Base-by-base conservation (phyloP, 2,329 filamentous ascomycete genomes). In the Chrysosphaeria jannelii region DNA sequence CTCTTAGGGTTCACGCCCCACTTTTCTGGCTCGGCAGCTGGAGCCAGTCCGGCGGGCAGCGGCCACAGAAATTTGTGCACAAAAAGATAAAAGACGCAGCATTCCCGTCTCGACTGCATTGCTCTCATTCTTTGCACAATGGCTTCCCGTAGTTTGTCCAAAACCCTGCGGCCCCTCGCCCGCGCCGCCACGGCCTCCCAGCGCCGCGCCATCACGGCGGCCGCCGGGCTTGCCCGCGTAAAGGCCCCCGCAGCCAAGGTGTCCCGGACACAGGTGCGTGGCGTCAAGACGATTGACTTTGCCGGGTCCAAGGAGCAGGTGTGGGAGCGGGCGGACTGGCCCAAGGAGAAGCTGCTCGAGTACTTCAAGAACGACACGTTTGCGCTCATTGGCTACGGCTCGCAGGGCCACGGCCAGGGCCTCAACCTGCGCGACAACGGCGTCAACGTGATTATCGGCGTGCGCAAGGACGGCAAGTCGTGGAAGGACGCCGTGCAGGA, bases 321-420 rank as follows among this genome's bases (percentile, higher is more conserved):
- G 45, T 91, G 74, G 46, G 76, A 97, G 66, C 79, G 85, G 54
- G 74, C 63, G 45, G 85, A 97, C 58, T 97, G 85, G 85, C 85
- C 85, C 36, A 66, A 71, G 48, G 81, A 91, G 61, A 93, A 90
- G 70, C 76, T 97, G 46, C 57, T 85, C 46, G 76, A 93, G 35
- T 97, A 81, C 69, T 97, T 97, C 74, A 93, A 93, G 66, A 65
- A 97, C 55, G 85, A 97, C 53, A 93, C 81, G 37, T 75, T 97
- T 39, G 85, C 85, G 44, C 71, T 97, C 44, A 97, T 97, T 50
- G 85, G 85, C 47, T 97, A 97, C 54, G 85, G 58, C 41, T 91
- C 79, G 33, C 79, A 91, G 57, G 85, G 85, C 41, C 85, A 97
- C 62, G 85, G 85, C 37, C 85, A 97, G 58, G 88, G 85, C 48